Evolutionary conservation across 1,284 basidiomycete genomes (phyloP).

Genomic region (Fomitiporia mediterranea): DNA sequence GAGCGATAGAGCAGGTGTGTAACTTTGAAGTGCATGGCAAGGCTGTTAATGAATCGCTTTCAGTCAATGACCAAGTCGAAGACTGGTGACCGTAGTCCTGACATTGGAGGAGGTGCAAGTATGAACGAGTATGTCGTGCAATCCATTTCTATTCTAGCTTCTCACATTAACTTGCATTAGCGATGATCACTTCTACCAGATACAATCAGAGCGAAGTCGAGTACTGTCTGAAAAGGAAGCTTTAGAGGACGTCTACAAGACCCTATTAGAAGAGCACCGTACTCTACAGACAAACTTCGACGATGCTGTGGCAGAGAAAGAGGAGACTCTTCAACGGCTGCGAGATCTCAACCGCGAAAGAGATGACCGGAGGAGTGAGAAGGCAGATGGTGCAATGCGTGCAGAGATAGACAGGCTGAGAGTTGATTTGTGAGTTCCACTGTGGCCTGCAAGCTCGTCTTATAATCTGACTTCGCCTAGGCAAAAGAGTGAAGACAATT

Average conservation of each 20-base stretch:
- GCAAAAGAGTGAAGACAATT: constrained; percentile 86
- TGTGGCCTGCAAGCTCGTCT: neutral
- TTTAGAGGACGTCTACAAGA: constrained; percentile 72
- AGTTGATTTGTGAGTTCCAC: constrained; percentile 65
- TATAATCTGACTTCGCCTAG: constrained; percentile 39
- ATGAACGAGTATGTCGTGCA: constrained; percentile 72
- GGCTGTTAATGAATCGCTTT: neutral
- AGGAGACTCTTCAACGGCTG: constrained; percentile 57
- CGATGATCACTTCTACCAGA: constrained; percentile 81
- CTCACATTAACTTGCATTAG: constrained; percentile 33
- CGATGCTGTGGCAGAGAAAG: constrained; percentile 66
- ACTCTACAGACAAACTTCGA: constrained; percentile 66
- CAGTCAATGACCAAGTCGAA: constrained; percentile 74
- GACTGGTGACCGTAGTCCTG: constrained; percentile 36
- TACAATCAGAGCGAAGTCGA: constrained; percentile 74
- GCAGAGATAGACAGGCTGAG: constrained; percentile 78
- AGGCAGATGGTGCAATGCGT: constrained; percentile 64
- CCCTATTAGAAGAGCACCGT: constrained; percentile 74
- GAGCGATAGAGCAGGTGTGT: constrained; percentile 74
- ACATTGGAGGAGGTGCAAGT: constrained; percentile 28
- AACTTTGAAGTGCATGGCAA: neutral
- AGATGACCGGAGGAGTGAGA: constrained; percentile 57
- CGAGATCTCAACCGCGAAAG: constrained; percentile 52
- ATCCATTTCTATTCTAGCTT: neutral
- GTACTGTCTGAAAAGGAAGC: constrained; percentile 75